phyloP scores from a whole-genome alignment of 805 yeast species.

The Saccharomycopsis fodiens region DNA sequence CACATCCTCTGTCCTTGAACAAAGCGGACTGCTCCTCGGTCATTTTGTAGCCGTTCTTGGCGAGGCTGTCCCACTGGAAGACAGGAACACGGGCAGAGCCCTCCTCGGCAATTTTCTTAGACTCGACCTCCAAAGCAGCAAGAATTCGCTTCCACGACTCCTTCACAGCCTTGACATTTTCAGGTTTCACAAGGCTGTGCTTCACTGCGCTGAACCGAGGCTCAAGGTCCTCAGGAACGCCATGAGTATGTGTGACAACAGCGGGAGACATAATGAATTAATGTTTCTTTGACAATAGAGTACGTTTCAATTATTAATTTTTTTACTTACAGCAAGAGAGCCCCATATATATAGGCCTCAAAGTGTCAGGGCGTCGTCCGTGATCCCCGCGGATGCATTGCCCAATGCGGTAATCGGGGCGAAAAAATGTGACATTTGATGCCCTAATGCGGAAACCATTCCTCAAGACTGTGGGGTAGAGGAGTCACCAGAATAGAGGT shows the following conservation, averaged over 20 bases:
- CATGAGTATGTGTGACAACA: background rate
- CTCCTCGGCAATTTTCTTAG: background rate
- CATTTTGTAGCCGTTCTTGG: background rate
- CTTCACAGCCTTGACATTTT: background rate
- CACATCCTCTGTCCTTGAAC: conserved; percentile 1
- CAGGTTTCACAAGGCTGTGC: background rate
- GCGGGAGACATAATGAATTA: background rate
- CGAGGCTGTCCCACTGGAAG: background rate
- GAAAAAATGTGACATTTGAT: too few species aligned
- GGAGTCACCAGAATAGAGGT: background rate
- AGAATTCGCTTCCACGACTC: conserved; percentile 1
- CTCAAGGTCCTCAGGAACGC: background rate
- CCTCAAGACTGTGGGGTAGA: background rate
- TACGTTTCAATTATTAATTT: too few species aligned
- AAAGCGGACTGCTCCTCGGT: background rate
- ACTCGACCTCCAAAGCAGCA: background rate
- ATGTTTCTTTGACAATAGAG: too few species aligned
- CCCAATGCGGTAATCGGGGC: background rate
- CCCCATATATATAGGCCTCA: background rate
- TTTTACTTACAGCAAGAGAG: too few species aligned
- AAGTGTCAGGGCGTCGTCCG: background rate
- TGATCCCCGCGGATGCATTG: background rate
- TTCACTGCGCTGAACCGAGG: background rate
- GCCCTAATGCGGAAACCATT: background rate
- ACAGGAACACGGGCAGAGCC: background rate